Percentiles rank a stretch among this genome's conserved stretches.
These are phyloP conservation scores for Penicillium canescens DNA, from an alignment of 495 filamentous ascomycete species.

Conservation along the genomic window DNA sequence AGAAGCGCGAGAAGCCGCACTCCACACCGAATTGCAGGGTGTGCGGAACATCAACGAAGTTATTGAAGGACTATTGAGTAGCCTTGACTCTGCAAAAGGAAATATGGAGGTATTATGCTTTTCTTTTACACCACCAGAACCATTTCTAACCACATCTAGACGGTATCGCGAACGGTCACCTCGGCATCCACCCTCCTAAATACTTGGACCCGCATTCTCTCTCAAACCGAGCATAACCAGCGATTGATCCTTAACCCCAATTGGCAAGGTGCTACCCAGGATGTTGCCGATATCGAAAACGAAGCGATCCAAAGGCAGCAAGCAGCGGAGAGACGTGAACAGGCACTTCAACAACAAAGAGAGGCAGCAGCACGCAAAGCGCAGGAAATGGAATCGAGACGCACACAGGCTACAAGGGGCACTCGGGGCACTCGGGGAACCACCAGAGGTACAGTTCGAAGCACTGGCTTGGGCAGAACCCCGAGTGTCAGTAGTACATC, in stretches of 20 bases:
- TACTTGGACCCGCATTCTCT: constrained; percentile 93
- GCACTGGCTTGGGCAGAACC: constrained; percentile 48
- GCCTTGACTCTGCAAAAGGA: constrained; percentile 74
- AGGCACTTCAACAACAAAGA: constrained; percentile 71
- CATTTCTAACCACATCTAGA: constrained; percentile 46
- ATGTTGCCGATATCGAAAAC: constrained; percentile 78
- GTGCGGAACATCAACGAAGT: constrained; percentile 83
- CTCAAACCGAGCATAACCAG: constrained; percentile 96
- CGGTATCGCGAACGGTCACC: constrained; percentile 79
- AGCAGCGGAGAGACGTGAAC: constrained; percentile 70
- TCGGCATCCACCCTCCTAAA: constrained; percentile 93
- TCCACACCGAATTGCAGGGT: constrained; percentile 76
- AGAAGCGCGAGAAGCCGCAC: constrained; percentile 68
- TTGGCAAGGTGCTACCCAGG: constrained; percentile 87
- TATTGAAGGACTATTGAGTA: constrained; percentile 79
- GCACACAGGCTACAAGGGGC: constrained; percentile 45
- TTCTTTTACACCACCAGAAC: neutral
- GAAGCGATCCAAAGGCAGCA: constrained; percentile 69
- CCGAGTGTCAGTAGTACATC: constrained; percentile 39
- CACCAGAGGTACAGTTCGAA: constrained; percentile 43
- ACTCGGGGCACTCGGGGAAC: constrained; percentile 47
- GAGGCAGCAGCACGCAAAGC: constrained; percentile 68
- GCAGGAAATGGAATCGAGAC: constrained; percentile 70
- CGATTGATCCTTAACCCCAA: constrained; percentile 81
- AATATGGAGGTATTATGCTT: constrained; percentile 79